These are phyloP conservation scores for Rhexocercosporidium sp. DNA, from an alignment of 2,329 filamentous ascomycete species.

Conservation along the genomic window DNA sequence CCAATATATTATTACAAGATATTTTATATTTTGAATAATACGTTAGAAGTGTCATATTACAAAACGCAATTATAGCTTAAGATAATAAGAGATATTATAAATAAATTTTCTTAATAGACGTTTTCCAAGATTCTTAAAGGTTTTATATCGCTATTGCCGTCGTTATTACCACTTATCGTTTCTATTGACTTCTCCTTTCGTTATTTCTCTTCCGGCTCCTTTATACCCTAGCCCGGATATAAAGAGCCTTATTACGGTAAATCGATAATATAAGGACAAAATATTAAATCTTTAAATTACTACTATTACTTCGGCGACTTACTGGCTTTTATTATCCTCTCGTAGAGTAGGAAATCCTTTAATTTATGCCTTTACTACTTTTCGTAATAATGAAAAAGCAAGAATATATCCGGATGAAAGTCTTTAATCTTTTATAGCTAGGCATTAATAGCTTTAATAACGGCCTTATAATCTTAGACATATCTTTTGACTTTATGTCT, in stretches of 20 bases:
- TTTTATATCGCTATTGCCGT: neutral
- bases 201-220: neutral
- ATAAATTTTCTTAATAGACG: neutral
- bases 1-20: neutral
- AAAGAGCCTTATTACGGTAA: neutral
- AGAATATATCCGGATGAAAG: neutral
- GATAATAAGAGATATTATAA: neutral
- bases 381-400: neutral
- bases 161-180: neutral
- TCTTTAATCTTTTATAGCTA: neutral
- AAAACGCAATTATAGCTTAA: neutral
- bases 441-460: neutral
- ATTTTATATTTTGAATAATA: neutral
- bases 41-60: neutral
- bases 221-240: neutral
- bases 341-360: neutral
- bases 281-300: neutral
- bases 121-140: neutral
- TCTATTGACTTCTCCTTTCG: neutral
- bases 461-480: neutral
- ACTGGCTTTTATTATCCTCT: neutral
- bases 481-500: neutral
- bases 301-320: neutral
- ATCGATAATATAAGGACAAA: neutral
- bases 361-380: neutral